Conservation (phyloP, 2,329 filamentous ascomycete species). For the Zasmidium angulare region DNA sequence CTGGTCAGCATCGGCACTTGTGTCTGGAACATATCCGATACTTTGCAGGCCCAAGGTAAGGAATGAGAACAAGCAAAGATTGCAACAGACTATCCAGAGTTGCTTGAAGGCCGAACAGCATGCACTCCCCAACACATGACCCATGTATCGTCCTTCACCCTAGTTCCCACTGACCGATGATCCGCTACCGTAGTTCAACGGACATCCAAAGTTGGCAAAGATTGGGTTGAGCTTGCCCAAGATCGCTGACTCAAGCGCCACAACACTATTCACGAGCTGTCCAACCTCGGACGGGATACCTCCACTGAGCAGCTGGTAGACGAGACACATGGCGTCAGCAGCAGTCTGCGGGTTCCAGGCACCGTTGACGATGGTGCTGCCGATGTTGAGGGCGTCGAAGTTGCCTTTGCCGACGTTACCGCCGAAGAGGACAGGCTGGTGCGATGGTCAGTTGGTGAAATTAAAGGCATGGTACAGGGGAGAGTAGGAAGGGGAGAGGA, state of each 20-base stretch:
- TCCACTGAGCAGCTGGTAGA: constrained; percentile 40
- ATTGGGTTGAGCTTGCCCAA: constrained; percentile 7
- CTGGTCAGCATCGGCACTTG: too few relatives aligned
- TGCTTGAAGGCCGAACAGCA: too few relatives aligned
- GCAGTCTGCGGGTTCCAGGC: constrained; percentile 33
- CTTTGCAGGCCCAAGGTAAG: too few relatives aligned
- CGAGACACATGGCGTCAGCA: constrained; percentile 36
- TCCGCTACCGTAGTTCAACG: constrained; percentile 16
- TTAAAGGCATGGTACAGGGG: too few relatives aligned
- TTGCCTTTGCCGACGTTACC: constrained; percentile 23
- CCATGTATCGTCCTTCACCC: too few relatives aligned
- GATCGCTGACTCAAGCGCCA: constrained; percentile 7
- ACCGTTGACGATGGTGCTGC: constrained; percentile 38
- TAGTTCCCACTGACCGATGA: constrained; percentile 8
- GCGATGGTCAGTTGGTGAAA: constrained; percentile 13
- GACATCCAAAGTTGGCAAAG: constrained; percentile 17
- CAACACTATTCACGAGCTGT: constrained; percentile 16
- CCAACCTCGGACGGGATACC: constrained; percentile 14
- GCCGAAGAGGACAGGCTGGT: constrained; percentile 43
- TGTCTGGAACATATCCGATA: too few relatives aligned
- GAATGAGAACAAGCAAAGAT: too few relatives aligned
- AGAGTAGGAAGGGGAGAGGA: constrained; percentile 36
- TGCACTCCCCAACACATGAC: too few relatives aligned
- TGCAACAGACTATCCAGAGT: too few relatives aligned
- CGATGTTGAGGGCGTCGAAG: constrained; percentile 29